These are phyloP conservation scores for Gastroboletus turbinatus DNA, from an alignment of 1,284 basidiomycete species.

Conservation along the genomic window DNA sequence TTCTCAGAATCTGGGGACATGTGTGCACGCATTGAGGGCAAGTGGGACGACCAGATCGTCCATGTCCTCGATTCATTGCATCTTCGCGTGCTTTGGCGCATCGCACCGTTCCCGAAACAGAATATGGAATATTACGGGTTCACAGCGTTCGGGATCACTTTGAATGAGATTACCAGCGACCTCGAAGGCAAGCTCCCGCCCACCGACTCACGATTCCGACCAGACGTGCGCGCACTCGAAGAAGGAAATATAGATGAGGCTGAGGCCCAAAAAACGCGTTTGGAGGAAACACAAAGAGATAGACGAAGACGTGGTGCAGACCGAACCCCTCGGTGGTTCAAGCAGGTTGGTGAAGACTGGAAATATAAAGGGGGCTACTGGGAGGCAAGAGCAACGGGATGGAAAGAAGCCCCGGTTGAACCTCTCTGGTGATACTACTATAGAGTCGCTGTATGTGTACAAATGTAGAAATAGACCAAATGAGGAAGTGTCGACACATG, in stretches of 20 bases:
- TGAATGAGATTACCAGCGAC: slow-evolving; percentile 81
- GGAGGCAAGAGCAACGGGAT: slow-evolving; percentile 67
- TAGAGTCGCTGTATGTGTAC: neutral
- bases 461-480: slow-evolving; percentile 2
- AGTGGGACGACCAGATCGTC: slow-evolving; percentile 79
- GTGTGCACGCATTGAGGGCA: slow-evolving; percentile 68
- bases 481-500: slow-evolving; percentile 3
- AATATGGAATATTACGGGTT: slow-evolving; percentile 79
- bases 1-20: slow-evolving; percentile 53
- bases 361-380: slow-evolving; percentile 79
- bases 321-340: slow-evolving; percentile 69
- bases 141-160: slow-evolving; percentile 73
- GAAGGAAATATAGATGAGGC: slow-evolving; percentile 77
- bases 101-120: slow-evolving; percentile 72
- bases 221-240: slow-evolving; percentile 87
- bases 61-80: slow-evolving; percentile 66
- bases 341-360: slow-evolving; percentile 71
- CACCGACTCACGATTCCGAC: slow-evolving; percentile 84
- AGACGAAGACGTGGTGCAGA: slow-evolving; percentile 59
- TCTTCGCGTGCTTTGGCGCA: slow-evolving; percentile 76
- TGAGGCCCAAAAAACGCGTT: slow-evolving; percentile 70
- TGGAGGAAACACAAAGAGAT: slow-evolving; percentile 77
- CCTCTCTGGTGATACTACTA: slow-evolving; percentile 63
- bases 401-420: slow-evolving; percentile 50
- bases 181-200: slow-evolving; percentile 69